Evolutionary conservation across 2,329 filamentous ascomycete genomes (phyloP), one percentile per base, ranked within the genome.

Genomic region (Parastagonospora nodorum): DNA sequence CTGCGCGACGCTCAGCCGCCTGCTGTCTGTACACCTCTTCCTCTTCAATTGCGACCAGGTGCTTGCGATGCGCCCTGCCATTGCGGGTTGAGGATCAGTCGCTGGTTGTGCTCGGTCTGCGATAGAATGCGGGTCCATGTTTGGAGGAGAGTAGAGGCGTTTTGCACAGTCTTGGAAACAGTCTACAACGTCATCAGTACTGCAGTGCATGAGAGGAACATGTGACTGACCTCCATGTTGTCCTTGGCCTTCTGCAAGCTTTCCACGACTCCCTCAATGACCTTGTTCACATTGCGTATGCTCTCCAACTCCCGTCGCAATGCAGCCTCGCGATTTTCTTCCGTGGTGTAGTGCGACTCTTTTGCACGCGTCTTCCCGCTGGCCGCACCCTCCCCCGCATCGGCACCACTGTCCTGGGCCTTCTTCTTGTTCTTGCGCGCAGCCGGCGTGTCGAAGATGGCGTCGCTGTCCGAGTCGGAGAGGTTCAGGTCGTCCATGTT

Each of bases 31-130:
- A 78, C 10, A 86, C 72, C 2, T 86, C 86, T 70, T 97, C 93
- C 46, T 86, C 87, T 74, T 97, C 93, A 48, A 92, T 84, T 53
- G 96, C 91, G n/a, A 85, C 81, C 33, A 96, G 75, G 75, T 99
- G n/a, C 94, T 67, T 92, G 86, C 4, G 85, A 89, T 27, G 92
- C 89, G 49, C 94, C 94, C 68, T 93, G 88, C 92, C 93, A 99
- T 51, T 85, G 81, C 2, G 91, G 89, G 67, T 96, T 89, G 39
- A 97, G 81, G 38, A 99, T 88, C 43, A 99, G 80, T 19, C 94
- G 87, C 73, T 97, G 92, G 70, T 96, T 97, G 75, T 99, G 94
- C 75, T 99, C 94, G 4, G 94, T 97, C 74, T 99, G 94, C 6
- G 91, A 94, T 10, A 99, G 84, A 60, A 99, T 97, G 45, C 92